Percentiles rank a stretch among this genome's conserved stretches.
phyloP scores from a whole-genome alignment of 352 stramenopile species.

The Globisporangium cylindrosporum region DNA sequence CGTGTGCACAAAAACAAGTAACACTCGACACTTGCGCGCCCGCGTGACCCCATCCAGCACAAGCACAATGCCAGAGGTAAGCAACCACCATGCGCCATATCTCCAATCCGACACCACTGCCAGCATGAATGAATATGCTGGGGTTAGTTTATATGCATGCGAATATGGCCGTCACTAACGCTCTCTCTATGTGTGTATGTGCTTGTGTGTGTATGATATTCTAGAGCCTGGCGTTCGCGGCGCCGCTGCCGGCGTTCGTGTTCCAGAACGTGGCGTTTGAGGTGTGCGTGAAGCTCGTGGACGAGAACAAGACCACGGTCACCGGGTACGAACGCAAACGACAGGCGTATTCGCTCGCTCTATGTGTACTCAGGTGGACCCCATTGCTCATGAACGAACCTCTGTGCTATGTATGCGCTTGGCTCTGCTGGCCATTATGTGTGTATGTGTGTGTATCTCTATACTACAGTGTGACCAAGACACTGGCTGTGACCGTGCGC shows the following conservation, averaged over 20 bases:
- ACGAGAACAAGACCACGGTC: conserved; percentile 53
- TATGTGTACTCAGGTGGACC: not conserved
- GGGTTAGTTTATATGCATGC: not conserved
- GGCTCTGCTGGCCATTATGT: not conserved
- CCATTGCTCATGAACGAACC: not conserved
- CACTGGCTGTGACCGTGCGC: conserved; percentile 54
- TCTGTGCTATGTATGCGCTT: not conserved
- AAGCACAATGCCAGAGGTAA: conserved; percentile 37
- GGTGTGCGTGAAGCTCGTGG: conserved; percentile 55
- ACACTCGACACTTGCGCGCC: not conserved
- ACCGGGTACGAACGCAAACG: conserved; percentile 33
- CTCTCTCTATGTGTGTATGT: not conserved
- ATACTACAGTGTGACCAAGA: conserved; percentile 28
- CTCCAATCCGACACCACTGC: not conserved
- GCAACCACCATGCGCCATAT: not conserved
- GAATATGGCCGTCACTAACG: not conserved
- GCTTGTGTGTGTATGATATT: not conserved
- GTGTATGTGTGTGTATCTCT: not conserved
- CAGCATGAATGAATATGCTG: not conserved
- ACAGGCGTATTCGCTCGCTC: not conserved
- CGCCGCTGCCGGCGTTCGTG: conserved; percentile 54
- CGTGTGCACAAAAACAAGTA: not conserved
- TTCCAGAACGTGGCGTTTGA: conserved; percentile 64
- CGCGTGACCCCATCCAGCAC: not conserved
- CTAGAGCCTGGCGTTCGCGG: conserved; percentile 57